Evolutionary conservation across 768 basidiomycete species (phyloP).

Genomic region (Jaapia argillacea): DNA sequence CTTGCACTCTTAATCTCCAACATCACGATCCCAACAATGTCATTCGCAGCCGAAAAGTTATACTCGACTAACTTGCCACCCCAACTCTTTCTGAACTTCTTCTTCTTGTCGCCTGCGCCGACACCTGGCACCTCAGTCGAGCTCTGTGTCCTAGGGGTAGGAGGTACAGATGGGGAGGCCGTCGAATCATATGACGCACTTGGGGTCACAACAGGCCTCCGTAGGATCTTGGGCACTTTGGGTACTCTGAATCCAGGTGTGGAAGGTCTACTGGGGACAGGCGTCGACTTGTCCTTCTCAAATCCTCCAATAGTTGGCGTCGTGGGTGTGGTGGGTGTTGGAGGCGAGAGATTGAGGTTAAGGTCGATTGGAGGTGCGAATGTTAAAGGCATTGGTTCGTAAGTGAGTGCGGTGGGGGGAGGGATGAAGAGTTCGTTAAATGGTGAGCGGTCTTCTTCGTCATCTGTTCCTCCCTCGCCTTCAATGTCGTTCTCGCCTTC

Average conservation of each 20-base stretch:
- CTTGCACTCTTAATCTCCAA: constrained; percentile 79
- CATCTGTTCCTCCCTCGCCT: constrained; percentile 13
- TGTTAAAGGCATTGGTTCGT: background rate
- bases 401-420: background rate
- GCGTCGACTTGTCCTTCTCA: background rate
- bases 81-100: constrained; percentile 31
- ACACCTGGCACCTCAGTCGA: constrained; percentile 13
- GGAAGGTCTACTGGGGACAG: background rate
- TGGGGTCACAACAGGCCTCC: background rate
- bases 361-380: no score
- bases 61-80: constrained; percentile 30
- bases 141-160: constrained; percentile 12
- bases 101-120: constrained; percentile 18
- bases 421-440: background rate
- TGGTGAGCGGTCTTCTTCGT: background rate
- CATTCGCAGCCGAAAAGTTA: constrained; percentile 62
- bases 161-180: background rate
- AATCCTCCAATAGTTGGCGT: background rate
- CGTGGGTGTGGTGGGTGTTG: background rate
- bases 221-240: constrained; percentile 6
- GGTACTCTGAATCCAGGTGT: constrained; percentile 6
- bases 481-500: constrained; percentile 32
- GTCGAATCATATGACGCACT: background rate
- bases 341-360: background rate
- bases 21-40: constrained; percentile 92